Conservation (phyloP, 805 yeast species). For the Yamadazyma scolyti region DNA sequence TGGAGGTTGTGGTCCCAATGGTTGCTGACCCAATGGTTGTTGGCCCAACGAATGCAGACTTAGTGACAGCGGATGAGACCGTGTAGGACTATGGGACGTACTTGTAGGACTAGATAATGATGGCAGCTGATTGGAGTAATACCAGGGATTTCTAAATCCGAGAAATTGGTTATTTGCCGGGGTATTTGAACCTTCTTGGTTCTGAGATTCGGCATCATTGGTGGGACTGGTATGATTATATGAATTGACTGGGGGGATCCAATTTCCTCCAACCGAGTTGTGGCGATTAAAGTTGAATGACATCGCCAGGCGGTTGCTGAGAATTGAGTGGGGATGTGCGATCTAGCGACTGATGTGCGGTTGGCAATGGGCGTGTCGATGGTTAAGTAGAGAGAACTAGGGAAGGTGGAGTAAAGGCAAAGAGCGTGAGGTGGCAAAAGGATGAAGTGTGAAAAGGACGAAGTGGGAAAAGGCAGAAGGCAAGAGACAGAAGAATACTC, state of each 20-base stretch:
- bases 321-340: no score
- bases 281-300: conserved; percentile 32
- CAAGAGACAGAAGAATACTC: no score
- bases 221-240: conserved; percentile 3
- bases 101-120: conserved; percentile 8
- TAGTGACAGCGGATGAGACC: conserved; percentile 13
- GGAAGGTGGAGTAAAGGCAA: no score
- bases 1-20: conserved; percentile 13
- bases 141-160: conserved; percentile 46
- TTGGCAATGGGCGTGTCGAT: no score
- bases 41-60: no score
- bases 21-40: no score
- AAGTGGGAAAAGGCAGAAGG: conserved; percentile 1
- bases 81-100: conserved; percentile 22
- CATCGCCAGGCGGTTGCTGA: no score
- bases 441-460: no score
- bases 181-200: conserved; percentile 5
- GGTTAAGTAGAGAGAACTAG: no score
- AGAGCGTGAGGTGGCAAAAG: no score
- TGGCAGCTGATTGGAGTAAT: conserved; percentile 19
- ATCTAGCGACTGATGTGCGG: no score
- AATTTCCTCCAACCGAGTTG: conserved; percentile 36
- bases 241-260: conserved; percentile 24
- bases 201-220: conserved; percentile 2
- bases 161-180: conserved; percentile 1